Base-by-base conservation (phyloP, 257 asterid species). In the Lithospermum erythrorhizon region DNA sequence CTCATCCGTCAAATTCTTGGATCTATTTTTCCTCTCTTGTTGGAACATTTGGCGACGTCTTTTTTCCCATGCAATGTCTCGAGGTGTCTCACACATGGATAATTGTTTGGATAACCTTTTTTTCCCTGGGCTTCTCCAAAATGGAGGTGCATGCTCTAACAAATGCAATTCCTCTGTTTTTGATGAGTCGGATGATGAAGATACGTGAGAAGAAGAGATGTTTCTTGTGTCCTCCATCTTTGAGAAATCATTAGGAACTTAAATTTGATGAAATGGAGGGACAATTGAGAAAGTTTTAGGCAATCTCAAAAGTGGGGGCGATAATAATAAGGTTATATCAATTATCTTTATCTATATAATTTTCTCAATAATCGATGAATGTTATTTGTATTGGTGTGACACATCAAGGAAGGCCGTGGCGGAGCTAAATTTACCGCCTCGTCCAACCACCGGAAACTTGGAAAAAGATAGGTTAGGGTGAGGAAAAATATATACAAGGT, bases 1-100 rank as follows among this genome's bases (percentile, higher is more conserved):
- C 76, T 83, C 96, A 51, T 88, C 96, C 2, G 94, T 86, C 64
- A 86, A 65, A 23, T 59, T 61, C 1, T 67, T 78, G 0, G 65
- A 21, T 32, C 75, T 70, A 16, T 66, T 80, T 59, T 48, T 86
- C 75, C 78, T 63, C 62, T 81, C 82, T 70, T 78, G 87, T 3
- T 53, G 19, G 20, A 56, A 30, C 7, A 23, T 56, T 4, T 56
- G 60, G 0, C 60, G 60, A 13, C 60, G 35, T 23, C 60, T 6
- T 18, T 23, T 56, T 13, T 23, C 37, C 60, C 60, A 56, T 11
- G 60, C 60, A 23, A 23, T 56, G 21, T 56, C 60, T 9, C 60
- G 41, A 23, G 11, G 60, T 56, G 37, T 56, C 37, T 23, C 37
- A 19, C 37, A 23, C 60, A 56, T 56, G n/a, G 60, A 23, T 13